Conservation (phyloP, 2,329 filamentous ascomycete genomes). For the Talaromyces sp. region DNA sequence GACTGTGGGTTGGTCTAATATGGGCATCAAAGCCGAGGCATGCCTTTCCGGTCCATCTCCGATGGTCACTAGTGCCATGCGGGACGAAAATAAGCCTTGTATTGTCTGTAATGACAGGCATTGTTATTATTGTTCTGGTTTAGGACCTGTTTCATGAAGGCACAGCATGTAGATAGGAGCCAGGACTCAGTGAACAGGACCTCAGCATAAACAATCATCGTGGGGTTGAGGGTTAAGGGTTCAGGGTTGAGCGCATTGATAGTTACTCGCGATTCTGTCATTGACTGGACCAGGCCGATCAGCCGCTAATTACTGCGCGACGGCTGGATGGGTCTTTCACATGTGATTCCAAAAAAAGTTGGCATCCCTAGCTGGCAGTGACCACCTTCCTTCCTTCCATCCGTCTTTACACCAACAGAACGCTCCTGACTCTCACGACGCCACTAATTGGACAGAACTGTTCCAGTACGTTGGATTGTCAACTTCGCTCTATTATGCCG, state of each 20-base stretch:
- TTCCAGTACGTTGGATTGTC: background rate
- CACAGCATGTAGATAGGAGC: background rate
- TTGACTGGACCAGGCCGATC: background rate
- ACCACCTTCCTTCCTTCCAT: background rate
- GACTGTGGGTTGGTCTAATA: background rate
- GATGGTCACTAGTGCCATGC: background rate
- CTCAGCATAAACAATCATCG: background rate
- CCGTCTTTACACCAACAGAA: background rate
- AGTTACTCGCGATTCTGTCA: background rate
- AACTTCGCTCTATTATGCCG: conserved; percentile 8
- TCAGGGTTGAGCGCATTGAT: background rate
- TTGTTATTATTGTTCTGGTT: background rate
- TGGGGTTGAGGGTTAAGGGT: background rate
- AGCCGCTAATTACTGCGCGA: background rate
- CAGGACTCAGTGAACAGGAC: background rate
- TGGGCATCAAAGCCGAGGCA: conserved; percentile 1
- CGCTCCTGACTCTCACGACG: background rate
- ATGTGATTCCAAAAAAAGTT: conserved; percentile 1
- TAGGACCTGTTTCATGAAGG: background rate
- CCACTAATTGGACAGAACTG: background rate
- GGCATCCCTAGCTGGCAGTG: background rate
- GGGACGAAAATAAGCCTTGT: background rate
- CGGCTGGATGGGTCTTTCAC: background rate
- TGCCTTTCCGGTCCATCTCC: background rate
- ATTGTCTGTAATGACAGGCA: background rate